Conservation (phyloP, 306 rosid genomes). For the Rubus parviflorus region DNA sequence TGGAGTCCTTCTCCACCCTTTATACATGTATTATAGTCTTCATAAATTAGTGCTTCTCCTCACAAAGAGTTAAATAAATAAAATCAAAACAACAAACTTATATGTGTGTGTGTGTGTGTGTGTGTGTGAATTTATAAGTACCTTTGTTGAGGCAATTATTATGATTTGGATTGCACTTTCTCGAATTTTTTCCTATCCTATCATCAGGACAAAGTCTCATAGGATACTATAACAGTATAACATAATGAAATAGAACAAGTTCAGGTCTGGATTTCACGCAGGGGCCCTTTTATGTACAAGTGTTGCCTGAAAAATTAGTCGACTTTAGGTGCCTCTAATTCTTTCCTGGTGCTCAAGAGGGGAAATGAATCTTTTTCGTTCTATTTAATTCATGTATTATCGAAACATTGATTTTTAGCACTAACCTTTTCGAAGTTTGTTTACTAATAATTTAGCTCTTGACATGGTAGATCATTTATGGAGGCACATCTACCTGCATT, state of each 20-base stretch:
- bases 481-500: constrained; percentile 66
- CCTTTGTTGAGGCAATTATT: not conserved
- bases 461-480: constrained; percentile 75
- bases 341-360: not conserved
- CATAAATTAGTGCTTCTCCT: too few species aligned
- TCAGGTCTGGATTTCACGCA: not conserved
- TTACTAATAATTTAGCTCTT: not conserved
- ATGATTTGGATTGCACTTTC: not conserved
- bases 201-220: not conserved
- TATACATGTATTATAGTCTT: too few species aligned
- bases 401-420: not conserved
- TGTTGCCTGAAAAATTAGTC: not conserved
- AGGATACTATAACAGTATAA: not conserved
- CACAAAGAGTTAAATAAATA: too few species aligned
- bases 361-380: not conserved
- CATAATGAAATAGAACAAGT: not conserved
- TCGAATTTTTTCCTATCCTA: too few species aligned
- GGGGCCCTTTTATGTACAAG: not conserved
- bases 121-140: not conserved
- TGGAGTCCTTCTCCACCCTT: too few species aligned
- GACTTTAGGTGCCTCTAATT: not conserved
- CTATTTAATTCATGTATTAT: not conserved
- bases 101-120: too few species aligned
- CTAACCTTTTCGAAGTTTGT: constrained; percentile 15
- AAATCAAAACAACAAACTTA: not conserved